Evolutionary conservation across 805 yeast species (phyloP).

Genomic region (Teunomyces kruisii): DNA sequence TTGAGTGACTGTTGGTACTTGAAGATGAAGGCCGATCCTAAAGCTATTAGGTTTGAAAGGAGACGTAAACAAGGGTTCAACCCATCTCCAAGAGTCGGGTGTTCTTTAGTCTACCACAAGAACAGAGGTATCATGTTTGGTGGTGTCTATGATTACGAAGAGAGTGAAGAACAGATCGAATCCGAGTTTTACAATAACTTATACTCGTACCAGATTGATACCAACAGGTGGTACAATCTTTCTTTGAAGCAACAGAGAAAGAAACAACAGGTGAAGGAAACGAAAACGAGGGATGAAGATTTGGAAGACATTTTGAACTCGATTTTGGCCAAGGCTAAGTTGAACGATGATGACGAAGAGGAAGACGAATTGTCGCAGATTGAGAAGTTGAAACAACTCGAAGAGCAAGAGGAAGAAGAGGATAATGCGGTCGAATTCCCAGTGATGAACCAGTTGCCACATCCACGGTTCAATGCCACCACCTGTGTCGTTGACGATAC

Average conservation of each 20-base stretch:
- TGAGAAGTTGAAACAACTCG: slow-evolving; percentile 34
- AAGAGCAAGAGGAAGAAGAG: slow-evolving; percentile 41
- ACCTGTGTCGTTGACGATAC: slow-evolving; percentile 83
- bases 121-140: slow-evolving; percentile 94
- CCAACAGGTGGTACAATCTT: slow-evolving; percentile 84
- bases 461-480: slow-evolving; percentile 83
- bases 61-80: slow-evolving; percentile 85
- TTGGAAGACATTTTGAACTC: slow-evolving; percentile 78
- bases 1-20: slow-evolving; percentile 82
- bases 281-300: slow-evolving; percentile 68
- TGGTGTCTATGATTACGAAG: slow-evolving; percentile 93
- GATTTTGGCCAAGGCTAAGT: slow-evolving; percentile 70
- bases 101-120: slow-evolving; percentile 83
- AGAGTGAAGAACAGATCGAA: slow-evolving; percentile 88
- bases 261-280: slow-evolving; percentile 38
- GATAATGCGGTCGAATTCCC: slow-evolving; percentile 50
- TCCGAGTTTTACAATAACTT: slow-evolving; percentile 81
- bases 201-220: slow-evolving; percentile 78
- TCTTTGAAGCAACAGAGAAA: slow-evolving; percentile 61
- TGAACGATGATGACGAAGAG: slow-evolving; percentile 54
- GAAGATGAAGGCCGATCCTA: slow-evolving; percentile 82
- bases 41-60: slow-evolving; percentile 82
- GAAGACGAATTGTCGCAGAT: slow-evolving; percentile 36
- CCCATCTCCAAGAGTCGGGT: slow-evolving; percentile 94
- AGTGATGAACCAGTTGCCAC: slow-evolving; percentile 67